phyloP scores from a whole-genome alignment of 331 rosid genomes.

The Quercus phellos region DNA sequence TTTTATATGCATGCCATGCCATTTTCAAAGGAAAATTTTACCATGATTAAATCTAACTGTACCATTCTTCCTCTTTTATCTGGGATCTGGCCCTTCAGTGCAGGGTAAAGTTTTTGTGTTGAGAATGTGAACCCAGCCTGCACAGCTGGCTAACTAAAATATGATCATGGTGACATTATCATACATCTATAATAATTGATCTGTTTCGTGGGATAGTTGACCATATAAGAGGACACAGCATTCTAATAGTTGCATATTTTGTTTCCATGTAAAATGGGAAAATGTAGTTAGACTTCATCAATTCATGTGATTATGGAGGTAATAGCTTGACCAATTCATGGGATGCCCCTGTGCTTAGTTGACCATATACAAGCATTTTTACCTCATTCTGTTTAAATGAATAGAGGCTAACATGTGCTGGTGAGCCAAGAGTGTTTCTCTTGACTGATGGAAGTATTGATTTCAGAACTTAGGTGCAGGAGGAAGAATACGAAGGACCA shows the following conservation, averaged over 20 bases:
- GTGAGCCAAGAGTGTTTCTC: conserved; percentile 15
- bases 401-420: neutral
- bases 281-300: neutral
- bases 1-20: too few species aligned
- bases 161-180: too few species aligned
- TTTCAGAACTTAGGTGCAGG: conserved; percentile 59
- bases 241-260: neutral
- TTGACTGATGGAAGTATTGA: conserved; percentile 27
- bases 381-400: conserved; percentile 3
- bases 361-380: neutral
- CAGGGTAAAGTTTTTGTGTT: too few species aligned
- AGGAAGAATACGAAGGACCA: conserved; percentile 51
- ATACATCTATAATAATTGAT: too few species aligned
- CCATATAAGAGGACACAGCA: too few species aligned
- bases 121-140: too few species aligned
- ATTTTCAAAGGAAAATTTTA: too few species aligned
- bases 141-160: too few species aligned
- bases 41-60: too few species aligned
- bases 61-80: too few species aligned
- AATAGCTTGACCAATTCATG: neutral
- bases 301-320: neutral
- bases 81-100: too few species aligned
- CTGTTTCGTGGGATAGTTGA: too few species aligned
- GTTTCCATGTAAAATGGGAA: neutral
- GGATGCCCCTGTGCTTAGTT: neutral